phyloP scores from a whole-genome alignment of 2,329 filamentous ascomycete genomes.

The Pestalotiopsis fici region DNA sequence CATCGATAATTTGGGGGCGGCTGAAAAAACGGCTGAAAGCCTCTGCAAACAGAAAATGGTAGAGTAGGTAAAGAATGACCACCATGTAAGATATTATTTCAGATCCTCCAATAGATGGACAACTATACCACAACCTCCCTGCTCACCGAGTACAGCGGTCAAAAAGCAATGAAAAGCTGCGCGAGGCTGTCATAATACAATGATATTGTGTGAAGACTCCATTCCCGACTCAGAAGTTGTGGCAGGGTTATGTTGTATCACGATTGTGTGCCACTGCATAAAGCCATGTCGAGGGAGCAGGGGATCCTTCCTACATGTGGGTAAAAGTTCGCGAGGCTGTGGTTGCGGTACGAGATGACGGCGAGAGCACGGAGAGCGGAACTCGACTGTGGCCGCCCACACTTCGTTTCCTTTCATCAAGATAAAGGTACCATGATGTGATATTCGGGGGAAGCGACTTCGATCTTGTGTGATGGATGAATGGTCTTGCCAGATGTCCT shows the following conservation, averaged over 20 bases:
- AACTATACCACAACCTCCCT: neutral
- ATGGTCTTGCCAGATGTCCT: no score
- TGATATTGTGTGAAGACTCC: neutral
- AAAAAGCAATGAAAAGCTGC: neutral
- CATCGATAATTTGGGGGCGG: neutral
- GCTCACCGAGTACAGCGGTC: neutral
- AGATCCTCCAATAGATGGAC: neutral
- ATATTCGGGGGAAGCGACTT: no score
- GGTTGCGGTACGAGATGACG: neutral
- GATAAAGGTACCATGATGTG: no score
- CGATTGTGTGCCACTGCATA: neutral
- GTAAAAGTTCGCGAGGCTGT: neutral
- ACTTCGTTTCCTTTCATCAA: no score
- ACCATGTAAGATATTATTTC: neutral
- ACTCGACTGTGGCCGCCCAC: neutral
- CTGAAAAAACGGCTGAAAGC: neutral
- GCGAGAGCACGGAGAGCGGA: neutral
- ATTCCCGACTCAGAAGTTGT: neutral
- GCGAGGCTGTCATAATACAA: neutral
- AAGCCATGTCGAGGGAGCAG: neutral
- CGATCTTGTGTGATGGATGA: no score
- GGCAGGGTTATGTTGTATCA: neutral
- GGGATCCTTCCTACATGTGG: neutral
- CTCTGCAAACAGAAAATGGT: neutral
- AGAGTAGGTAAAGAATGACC: neutral